Conservation (phyloP, 805 yeast species). For the Tetrapisispora pingtungensis region DNA sequence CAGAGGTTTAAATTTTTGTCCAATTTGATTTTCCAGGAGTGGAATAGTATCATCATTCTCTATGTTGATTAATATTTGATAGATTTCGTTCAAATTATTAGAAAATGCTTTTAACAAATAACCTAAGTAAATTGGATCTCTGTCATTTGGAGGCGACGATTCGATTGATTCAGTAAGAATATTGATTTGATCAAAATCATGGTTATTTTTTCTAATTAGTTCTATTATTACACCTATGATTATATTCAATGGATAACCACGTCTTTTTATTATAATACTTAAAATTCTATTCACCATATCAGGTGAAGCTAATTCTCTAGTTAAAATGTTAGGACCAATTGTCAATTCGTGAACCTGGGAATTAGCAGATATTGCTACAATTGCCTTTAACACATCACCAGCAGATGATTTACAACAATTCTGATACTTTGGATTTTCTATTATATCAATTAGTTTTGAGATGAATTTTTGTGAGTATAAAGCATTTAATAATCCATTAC, state of each 20-base stretch:
- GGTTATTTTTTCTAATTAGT: conserved; percentile 85
- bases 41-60: conserved; percentile 12
- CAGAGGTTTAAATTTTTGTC: conserved; percentile 51
- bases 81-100: conserved; percentile 35
- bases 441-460: conserved; percentile 53
- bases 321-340: conserved; percentile 87
- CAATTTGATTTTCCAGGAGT: conserved; percentile 51
- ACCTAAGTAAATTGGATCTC: conserved; percentile 90
- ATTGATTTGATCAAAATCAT: conserved; percentile 85
- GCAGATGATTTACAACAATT: conserved; percentile 77
- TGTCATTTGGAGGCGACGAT: conserved; percentile 75
- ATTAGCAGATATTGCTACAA: conserved; percentile 85
- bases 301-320: conserved; percentile 75
- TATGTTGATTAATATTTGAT: conserved; percentile 16
- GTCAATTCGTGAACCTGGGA: conserved; percentile 67
- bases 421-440: conserved; percentile 43
- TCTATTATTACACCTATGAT: conserved; percentile 92
- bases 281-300: conserved; percentile 53
- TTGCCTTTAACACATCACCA: conserved; percentile 85
- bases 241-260: conserved; percentile 77
- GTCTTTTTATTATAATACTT: conserved; percentile 51
- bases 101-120: conserved; percentile 58
- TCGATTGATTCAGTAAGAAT: conserved; percentile 65
- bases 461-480: conserved; percentile 63
- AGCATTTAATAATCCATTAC: conserved; percentile 76